Conservation (phyloP, 2,329 filamentous ascomycete species). For the Epichloe amarillans region DNA sequence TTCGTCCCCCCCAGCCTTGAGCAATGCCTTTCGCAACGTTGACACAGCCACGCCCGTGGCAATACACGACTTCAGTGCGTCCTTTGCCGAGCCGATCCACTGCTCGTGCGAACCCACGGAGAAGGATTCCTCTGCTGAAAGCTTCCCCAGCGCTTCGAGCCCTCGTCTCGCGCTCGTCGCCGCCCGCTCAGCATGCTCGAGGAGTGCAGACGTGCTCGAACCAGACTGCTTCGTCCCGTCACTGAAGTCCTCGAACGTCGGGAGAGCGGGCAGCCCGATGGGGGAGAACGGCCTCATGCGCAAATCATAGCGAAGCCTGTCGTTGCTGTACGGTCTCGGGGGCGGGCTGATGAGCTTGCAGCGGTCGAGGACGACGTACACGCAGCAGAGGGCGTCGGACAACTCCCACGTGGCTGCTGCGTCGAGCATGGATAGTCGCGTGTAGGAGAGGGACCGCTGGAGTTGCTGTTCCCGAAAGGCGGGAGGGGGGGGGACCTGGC, state of each 20-base stretch:
- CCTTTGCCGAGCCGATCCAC: slow-evolving; percentile 47
- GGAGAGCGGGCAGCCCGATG: slow-evolving; percentile 54
- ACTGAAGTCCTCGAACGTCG: slow-evolving; percentile 48
- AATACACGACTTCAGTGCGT: slow-evolving; percentile 56
- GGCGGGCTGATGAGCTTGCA: slow-evolving; percentile 38
- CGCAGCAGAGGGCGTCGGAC: slow-evolving; percentile 38
- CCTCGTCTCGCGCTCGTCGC: slow-evolving; percentile 37
- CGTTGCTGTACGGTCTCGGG: slow-evolving; percentile 50
- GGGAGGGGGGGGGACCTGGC: slow-evolving; percentile 10
- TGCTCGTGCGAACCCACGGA: slow-evolving; percentile 43
- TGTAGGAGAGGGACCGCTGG: slow-evolving; percentile 36
- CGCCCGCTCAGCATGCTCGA: slow-evolving; percentile 32
- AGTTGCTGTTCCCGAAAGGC: slow-evolving; percentile 33
- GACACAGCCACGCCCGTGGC: slow-evolving; percentile 52
- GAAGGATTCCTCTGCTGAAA: slow-evolving; percentile 39
- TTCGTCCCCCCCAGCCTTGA: slow-evolving; percentile 15
- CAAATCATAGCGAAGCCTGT: slow-evolving; percentile 61
- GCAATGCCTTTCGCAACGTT: slow-evolving; percentile 42
- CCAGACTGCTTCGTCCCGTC: slow-evolving; percentile 27
- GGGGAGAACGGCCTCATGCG: slow-evolving; percentile 74
- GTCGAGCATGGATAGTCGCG: slow-evolving; percentile 50
- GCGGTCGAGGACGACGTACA: slow-evolving; percentile 55
- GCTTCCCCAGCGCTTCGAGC: slow-evolving; percentile 41
- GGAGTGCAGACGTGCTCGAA: slow-evolving; percentile 24
- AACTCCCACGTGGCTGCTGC: slow-evolving; percentile 48